A percentile compares a stretch with the other conserved stretches of the same genome.
Conservation (phyloP, 352 stramenopile genomes). For the Phytophthora agathidicida region DNA sequence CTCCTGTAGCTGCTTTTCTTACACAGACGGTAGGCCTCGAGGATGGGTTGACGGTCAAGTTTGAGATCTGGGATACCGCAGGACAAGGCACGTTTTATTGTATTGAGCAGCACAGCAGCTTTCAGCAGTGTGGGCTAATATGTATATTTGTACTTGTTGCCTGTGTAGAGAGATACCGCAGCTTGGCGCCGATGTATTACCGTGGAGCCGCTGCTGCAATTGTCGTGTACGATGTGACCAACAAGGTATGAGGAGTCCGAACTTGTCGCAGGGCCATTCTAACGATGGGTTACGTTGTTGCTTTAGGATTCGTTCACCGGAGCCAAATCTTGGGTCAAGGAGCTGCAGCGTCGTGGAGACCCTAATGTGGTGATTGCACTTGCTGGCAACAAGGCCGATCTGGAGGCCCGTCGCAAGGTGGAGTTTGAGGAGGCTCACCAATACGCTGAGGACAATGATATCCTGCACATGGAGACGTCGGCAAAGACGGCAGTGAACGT, state of each 20-base stretch:
- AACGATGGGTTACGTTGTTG: slow-evolving; percentile 3
- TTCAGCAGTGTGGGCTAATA: slow-evolving; percentile 5
- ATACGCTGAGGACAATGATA: slow-evolving; percentile 99
- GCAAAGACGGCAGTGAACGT: slow-evolving; percentile 99
- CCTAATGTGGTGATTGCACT: slow-evolving; percentile 97
- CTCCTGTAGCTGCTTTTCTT: slow-evolving; percentile 96
- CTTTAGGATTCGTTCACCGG: slow-evolving; percentile 95
- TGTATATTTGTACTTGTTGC: not conserved
- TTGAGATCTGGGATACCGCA: slow-evolving; percentile 99
- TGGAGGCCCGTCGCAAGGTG: slow-evolving; percentile 97
- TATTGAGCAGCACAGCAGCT: not conserved
- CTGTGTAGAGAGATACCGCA: slow-evolving; percentile 93
- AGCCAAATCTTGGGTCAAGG: slow-evolving; percentile 99
- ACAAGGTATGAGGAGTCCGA: slow-evolving; percentile 74
- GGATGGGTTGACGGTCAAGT: slow-evolving; percentile 98
- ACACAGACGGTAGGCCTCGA: slow-evolving; percentile 98
- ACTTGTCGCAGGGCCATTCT: slow-evolving; percentile 15
- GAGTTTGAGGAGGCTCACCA: slow-evolving; percentile 97
- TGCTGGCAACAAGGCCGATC: slow-evolving; percentile 98
- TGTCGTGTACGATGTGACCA: slow-evolving; percentile 98
- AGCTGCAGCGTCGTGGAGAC: slow-evolving; percentile 98
- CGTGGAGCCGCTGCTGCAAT: slow-evolving; percentile 95
- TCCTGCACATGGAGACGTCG: slow-evolving; percentile 99
- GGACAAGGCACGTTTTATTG: slow-evolving; percentile 81
- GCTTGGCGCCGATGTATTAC: slow-evolving; percentile 98